Evolutionary conservation across 169 alveolate species (phyloP).

Genomic region (Amoebophrya sp.): DNA sequence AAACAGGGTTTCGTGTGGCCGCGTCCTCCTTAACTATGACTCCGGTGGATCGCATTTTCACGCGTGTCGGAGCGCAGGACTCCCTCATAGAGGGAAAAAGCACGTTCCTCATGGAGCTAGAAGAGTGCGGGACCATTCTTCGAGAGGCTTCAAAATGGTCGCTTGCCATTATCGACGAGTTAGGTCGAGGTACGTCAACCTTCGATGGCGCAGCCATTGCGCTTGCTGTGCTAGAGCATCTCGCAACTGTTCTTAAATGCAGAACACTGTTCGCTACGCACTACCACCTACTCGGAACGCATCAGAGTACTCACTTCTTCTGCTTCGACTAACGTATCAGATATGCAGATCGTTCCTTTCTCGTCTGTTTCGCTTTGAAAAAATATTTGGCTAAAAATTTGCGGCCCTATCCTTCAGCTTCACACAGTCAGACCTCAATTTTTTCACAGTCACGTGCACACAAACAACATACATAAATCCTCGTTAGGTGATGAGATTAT

Average conservation of each 20-base stretch:
- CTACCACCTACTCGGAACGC: conserved; percentile 78
- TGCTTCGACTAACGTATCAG: too few relatives aligned
- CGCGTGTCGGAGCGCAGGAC: conserved; percentile 98
- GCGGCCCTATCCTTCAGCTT: too few relatives aligned
- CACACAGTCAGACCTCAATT: too few relatives aligned
- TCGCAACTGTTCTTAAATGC: conserved; percentile 58
- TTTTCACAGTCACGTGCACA: too few relatives aligned
- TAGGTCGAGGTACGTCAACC: conserved; percentile 99
- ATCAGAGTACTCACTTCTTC: too few relatives aligned
- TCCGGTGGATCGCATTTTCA: conserved; percentile 92
- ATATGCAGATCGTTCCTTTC: too few relatives aligned
- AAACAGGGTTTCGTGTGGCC: conserved; percentile 96
- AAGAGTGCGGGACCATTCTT: conserved; percentile 82
- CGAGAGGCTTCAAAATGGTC: conserved; percentile 57
- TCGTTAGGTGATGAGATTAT: conserved; percentile 44
- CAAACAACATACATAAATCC: too few relatives aligned
- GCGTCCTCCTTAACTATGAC: conserved; percentile 74
- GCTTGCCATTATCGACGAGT: conserved; percentile 91
- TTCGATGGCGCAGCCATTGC: conserved; percentile 98
- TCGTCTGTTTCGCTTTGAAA: too few relatives aligned
- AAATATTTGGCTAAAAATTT: too few relatives aligned
- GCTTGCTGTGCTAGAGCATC: conserved; percentile 45
- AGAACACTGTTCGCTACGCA: conserved; percentile 93
- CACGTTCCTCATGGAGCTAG: conserved; percentile 96
- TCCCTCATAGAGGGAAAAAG: conserved; percentile 93